These are phyloP conservation scores for Coemansia sp. DNA, from an alignment of 192 early-diverging fungal species.

Conservation along the genomic window DNA sequence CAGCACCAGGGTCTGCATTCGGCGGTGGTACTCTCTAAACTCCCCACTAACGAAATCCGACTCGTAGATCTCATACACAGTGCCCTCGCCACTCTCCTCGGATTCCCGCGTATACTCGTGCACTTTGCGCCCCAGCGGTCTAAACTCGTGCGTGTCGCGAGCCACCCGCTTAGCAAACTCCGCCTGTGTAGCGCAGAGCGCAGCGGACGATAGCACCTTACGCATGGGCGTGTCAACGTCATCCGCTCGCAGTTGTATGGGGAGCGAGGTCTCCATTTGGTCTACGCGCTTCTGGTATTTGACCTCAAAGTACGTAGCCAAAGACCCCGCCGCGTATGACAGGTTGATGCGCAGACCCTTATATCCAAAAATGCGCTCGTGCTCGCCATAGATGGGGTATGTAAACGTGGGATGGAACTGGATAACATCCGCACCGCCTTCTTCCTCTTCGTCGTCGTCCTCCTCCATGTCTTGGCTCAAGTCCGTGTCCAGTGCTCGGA, in stretches of 20 bases:
- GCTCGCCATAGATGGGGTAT: slow-evolving; percentile 85
- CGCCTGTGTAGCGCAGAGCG: slow-evolving; percentile 57
- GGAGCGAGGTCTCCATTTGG: slow-evolving; percentile 35
- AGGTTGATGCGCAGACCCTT: slow-evolving; percentile 77
- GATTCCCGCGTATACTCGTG: slow-evolving; percentile 58
- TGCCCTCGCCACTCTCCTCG: slow-evolving; percentile 20
- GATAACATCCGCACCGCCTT: slow-evolving; percentile 40
- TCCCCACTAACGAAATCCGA: slow-evolving; percentile 61
- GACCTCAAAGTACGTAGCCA: slow-evolving; percentile 69
- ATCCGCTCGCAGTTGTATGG: slow-evolving; percentile 55
- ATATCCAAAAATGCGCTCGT: slow-evolving; percentile 88
- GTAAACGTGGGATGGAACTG: slow-evolving; percentile 82
- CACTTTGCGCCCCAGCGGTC: slow-evolving; percentile 76
- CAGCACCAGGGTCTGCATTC: slow-evolving; percentile 76
- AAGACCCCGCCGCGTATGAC: slow-evolving; percentile 73
- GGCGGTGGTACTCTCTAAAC: slow-evolving; percentile 74
- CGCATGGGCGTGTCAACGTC: slow-evolving; percentile 62
- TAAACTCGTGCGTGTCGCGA: slow-evolving; percentile 62
- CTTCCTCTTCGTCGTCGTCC: slow-evolving; percentile 35
- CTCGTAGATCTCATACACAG: slow-evolving; percentile 68
- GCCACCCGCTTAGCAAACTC: slow-evolving; percentile 65
- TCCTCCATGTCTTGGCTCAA: slow-evolving; percentile 29
- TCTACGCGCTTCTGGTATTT: slow-evolving; percentile 64
- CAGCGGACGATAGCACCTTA: slow-evolving; percentile 57
- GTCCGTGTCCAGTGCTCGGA: slow-evolving; percentile 28